Conservation (phyloP, 345 rosid species). For the Litchi chinensis region DNA sequence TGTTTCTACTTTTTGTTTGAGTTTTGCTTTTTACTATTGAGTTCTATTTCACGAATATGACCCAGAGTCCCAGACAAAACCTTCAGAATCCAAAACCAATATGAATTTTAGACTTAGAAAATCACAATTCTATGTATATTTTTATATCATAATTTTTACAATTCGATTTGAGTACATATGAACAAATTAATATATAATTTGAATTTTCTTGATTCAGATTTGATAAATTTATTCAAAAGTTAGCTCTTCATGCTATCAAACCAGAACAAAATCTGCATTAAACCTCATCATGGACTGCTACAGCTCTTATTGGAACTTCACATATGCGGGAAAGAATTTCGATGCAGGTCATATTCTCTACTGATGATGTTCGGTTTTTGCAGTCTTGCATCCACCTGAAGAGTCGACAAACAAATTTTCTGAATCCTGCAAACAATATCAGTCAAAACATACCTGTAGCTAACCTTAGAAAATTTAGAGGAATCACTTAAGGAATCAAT, state of each 20-base stretch:
- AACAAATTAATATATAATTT: background rate
- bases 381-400: conserved; percentile 17
- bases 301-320: background rate
- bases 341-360: background rate
- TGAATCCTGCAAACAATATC: conserved; percentile 47
- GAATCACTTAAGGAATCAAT: background rate
- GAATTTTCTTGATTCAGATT: background rate
- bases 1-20: no score
- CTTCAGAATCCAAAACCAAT: no score
- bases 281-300: background rate
- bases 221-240: background rate
- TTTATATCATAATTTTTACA: background rate
- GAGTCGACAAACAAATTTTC: conserved; percentile 35
- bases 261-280: background rate
- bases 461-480: background rate
- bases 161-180: background rate
- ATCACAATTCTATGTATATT: background rate
- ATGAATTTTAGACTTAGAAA: background rate
- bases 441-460: conserved; percentile 50
- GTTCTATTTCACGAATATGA: no score
- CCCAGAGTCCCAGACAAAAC: no score
- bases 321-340: background rate
- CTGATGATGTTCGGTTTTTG: background rate
- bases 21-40: no score
- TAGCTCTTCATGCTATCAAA: background rate